phyloP scores from a whole-genome alignment of 768 basidiomycete genomes.

The Cyclocybe cylindracea region DNA sequence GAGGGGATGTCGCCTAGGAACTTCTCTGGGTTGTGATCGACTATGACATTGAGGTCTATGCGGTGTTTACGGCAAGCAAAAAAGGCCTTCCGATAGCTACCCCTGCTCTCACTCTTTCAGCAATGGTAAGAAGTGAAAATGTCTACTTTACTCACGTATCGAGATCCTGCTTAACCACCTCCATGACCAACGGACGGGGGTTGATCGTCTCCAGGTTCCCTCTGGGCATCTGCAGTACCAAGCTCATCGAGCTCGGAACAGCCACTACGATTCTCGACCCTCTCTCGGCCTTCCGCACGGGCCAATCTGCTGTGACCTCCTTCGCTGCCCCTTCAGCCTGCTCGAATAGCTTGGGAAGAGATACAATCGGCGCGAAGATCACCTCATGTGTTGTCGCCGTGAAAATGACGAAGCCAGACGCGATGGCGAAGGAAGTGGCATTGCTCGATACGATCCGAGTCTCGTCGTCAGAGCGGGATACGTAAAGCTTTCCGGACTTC shows the following conservation, averaged over 20 bases:
- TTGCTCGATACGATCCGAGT: slow-evolving; percentile 46
- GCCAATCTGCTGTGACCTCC: slow-evolving; percentile 44
- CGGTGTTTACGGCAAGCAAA: slow-evolving; percentile 90
- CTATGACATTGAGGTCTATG: slow-evolving; percentile 87
- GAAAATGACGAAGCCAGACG: slow-evolving; percentile 80
- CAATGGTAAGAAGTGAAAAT: neutral
- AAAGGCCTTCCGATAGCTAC: slow-evolving; percentile 84
- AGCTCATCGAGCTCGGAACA: slow-evolving; percentile 82
- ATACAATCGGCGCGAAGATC: slow-evolving; percentile 63
- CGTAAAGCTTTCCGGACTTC: slow-evolving; percentile 64
- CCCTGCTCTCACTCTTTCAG: slow-evolving; percentile 40
- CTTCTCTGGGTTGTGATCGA: slow-evolving; percentile 70
- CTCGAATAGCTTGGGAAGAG: slow-evolving; percentile 26
- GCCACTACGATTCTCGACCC: slow-evolving; percentile 89
- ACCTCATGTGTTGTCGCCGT: slow-evolving; percentile 83
- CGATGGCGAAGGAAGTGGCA: slow-evolving; percentile 71
- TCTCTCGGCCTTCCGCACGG: slow-evolving; percentile 81
- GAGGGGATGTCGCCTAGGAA: slow-evolving; percentile 63
- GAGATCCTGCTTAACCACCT: slow-evolving; percentile 77
- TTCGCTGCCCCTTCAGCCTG: slow-evolving; percentile 26
- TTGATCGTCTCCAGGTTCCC: slow-evolving; percentile 96
- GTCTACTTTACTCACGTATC: slow-evolving; percentile 52
- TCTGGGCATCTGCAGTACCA: slow-evolving; percentile 96
- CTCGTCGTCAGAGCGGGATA: slow-evolving; percentile 32
- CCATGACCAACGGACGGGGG: slow-evolving; percentile 88